Evolutionary conservation across 345 rosid genomes (phyloP), one percentile per base, ranked within the genome.

Genomic region (Schrenkiella parvula): DNA sequence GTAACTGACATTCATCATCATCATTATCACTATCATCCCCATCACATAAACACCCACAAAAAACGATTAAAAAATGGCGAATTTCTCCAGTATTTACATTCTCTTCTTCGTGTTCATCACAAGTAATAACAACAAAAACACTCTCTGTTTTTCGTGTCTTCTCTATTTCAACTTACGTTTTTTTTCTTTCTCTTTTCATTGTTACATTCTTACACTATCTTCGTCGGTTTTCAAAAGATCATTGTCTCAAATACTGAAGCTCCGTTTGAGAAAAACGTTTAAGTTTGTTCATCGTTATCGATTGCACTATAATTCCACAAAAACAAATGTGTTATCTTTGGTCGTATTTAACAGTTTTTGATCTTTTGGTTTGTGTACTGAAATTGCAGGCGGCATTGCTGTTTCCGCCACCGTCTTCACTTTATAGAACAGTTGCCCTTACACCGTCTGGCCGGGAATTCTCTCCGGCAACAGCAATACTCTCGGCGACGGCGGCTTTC

Each of bases 391-490:
- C 22, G 21, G 43, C 52, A 11, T 73, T 73, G 46, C 80, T 18
- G 81, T 64, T 46, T 72, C 85, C 5, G 91, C 89, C 37, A 84
- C 93, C 0, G 78, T 82, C 26, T 83, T 93, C 81, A 89, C 92
- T 0, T 82, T 93, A 59, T 79, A 80, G 57, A 90, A 93, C 77
- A 87, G 44, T n/a, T 90, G 98, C 64, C 60, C 71, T 43, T 80
- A 83, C 84, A 90, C 90, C 0, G 61, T 93, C 23, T 93, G 98
- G 98, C 98, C 98, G 0, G 98, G 91, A 15, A 87, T 90, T 47
- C 84, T 90, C 44, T 83, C 91, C 55, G 96, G 92, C 14, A 84
- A 83, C 68, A 79, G 84, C 10, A 83, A 87, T 29, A 62, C 65
- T 2, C 87, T 90, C 34, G 97, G 95, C 8, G 86, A 77, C 12